Percentiles rank a stretch among this genome's conserved stretches.
These are phyloP conservation scores for Backusella mclennaniae DNA, from an alignment of 192 early-diverging fungal genomes.

Conservation along the genomic window DNA sequence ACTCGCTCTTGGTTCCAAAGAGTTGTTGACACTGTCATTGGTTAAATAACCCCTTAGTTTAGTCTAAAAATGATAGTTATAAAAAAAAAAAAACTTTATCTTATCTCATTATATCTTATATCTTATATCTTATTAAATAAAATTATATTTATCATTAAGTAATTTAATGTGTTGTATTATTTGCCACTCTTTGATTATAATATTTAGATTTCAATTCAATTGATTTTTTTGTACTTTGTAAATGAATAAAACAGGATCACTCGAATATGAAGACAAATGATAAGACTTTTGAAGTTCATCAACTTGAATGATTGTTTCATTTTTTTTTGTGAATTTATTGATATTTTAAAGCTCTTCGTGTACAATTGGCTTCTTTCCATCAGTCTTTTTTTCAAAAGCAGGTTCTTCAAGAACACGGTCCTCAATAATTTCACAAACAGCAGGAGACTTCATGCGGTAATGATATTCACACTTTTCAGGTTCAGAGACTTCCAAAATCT, in stretches of 20 bases:
- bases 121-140: neutral
- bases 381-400: neutral
- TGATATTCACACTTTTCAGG: conserved; percentile 94
- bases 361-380: conserved; percentile 2
- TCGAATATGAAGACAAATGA: neutral
- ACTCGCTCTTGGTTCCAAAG: conserved; percentile 13
- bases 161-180: neutral
- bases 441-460: conserved; percentile 73
- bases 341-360: conserved; percentile 29
- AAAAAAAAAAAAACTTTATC: neutral
- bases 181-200: neutral
- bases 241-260: neutral
- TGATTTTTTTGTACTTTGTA: neutral
- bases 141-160: neutral
- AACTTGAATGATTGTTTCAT: neutral
- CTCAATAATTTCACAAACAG: conserved; percentile 58
- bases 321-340: neutral
- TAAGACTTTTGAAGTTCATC: neutral
- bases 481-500: conserved; percentile 74
- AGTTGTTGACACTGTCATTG: conserved; percentile 4
- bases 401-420: neutral
- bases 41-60: conserved; percentile 5
- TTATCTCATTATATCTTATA: neutral
- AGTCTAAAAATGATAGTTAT: neutral
- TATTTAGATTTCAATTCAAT: neutral